Conservation (phyloP, 73 alveolate species). For the Paramecium caudatum region DNA sequence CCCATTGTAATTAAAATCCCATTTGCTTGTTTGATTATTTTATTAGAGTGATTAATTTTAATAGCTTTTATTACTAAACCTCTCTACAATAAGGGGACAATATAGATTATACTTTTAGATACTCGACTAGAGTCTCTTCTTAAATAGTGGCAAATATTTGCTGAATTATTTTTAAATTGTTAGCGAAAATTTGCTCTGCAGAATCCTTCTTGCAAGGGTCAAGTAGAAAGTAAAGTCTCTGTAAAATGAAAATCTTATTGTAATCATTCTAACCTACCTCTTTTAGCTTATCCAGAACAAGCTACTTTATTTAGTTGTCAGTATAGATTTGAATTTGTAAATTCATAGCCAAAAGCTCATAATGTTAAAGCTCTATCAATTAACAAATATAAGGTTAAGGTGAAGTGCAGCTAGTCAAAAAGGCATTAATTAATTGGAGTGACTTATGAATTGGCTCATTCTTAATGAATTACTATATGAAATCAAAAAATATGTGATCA, state of each 20-base stretch:
- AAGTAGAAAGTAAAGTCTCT: not conserved
- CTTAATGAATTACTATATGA: not conserved
- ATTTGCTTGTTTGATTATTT: not conserved
- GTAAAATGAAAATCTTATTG: not conserved
- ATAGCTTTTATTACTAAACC: not conserved
- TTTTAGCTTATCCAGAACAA: not conserved
- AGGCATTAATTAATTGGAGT: not conserved
- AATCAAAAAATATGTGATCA: slow-evolving; percentile 7
- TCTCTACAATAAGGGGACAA: not conserved
- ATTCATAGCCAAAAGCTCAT: not conserved
- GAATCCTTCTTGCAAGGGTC: not conserved
- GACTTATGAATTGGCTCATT: not conserved
- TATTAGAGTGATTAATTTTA: not conserved
- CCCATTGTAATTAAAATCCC: not conserved
- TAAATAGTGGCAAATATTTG: not conserved
- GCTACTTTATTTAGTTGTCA: not conserved
- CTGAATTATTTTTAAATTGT: slow-evolving; percentile 15
- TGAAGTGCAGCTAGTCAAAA: not conserved
- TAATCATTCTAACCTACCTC: not conserved
- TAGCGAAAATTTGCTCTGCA: slow-evolving; percentile 3
- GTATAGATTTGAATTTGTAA: not conserved
- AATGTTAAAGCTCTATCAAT: not conserved
- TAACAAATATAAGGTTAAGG: not conserved
- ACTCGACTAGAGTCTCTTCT: not conserved
- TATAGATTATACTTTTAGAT: not conserved